A percentile compares a stretch with the other conserved stretches of the same genome.
phyloP scores from a whole-genome alignment of 2,329 filamentous ascomycete genomes.

The Truncatella angustata region DNA sequence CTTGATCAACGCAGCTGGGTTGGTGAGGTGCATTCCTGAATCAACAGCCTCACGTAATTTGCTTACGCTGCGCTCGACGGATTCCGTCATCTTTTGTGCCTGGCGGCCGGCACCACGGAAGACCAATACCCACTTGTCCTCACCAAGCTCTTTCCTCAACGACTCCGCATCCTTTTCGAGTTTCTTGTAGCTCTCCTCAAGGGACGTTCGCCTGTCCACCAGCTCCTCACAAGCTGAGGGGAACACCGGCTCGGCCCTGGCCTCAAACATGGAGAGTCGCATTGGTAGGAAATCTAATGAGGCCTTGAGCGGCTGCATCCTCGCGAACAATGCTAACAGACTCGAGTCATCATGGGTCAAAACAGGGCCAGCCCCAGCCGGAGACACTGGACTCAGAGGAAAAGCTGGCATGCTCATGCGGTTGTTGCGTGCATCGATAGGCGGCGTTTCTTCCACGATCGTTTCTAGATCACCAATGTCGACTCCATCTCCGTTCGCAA shows the following conservation, averaged over 20 bases:
- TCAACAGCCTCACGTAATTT: conserved; percentile 83
- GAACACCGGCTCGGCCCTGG: conserved; percentile 74
- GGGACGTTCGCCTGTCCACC: conserved; percentile 66
- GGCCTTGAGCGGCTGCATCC: conserved; percentile 90
- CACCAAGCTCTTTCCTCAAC: conserved; percentile 83
- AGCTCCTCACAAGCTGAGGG: conserved; percentile 90
- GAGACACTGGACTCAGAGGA: conserved; percentile 61
- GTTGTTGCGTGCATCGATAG: conserved; percentile 54
- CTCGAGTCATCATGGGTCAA: conserved; percentile 79
- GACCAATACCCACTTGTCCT: conserved; percentile 94
- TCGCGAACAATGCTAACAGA: conserved; percentile 83
- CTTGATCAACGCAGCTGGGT: conserved; percentile 68
- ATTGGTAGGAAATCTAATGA: conserved; percentile 95
- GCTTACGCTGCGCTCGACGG: conserved; percentile 79
- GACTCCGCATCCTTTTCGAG: conserved; percentile 89
- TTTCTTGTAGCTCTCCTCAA: conserved; percentile 85
- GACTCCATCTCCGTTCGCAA: conserved; percentile 58
- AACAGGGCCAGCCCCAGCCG: conserved; percentile 52
- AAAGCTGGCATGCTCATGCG: conserved; percentile 69
- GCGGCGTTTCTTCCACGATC: conserved; percentile 84
- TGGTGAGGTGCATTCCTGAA: conserved; percentile 69
- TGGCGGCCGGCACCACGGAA: conserved; percentile 91
- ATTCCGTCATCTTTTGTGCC: conserved; percentile 95
- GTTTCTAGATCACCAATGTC: conserved; percentile 91
- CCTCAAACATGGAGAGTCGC: conserved; percentile 83